Evolutionary conservation across 108 stramenopile species (phyloP).

Genomic region (Cylindrotheca fusiformis): DNA sequence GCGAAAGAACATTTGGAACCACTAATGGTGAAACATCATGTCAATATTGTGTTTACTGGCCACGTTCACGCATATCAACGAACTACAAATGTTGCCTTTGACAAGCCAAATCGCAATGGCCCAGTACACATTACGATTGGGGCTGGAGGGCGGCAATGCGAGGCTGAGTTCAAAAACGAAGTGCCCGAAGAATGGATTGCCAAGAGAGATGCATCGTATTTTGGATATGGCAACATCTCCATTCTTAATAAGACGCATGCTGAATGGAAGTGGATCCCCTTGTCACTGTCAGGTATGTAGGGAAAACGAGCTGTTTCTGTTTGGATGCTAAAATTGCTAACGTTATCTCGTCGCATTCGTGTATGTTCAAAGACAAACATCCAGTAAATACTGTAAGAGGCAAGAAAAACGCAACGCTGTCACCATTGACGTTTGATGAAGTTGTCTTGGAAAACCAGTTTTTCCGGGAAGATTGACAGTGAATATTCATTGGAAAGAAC

Average conservation of each 20-base stretch:
- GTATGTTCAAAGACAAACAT: background rate
- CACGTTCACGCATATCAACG: no score
- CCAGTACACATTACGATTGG: conserved; percentile 90
- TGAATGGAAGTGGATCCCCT: conserved; percentile 63
- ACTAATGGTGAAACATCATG: conserved; percentile 68
- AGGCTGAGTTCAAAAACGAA: conserved; percentile 60
- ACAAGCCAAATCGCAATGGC: conserved; percentile 37
- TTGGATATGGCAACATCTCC: conserved; percentile 82
- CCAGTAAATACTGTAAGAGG: background rate
- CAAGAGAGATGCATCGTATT: conserved; percentile 76
- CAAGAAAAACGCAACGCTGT: background rate
- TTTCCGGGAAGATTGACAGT: background rate
- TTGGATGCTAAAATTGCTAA: background rate
- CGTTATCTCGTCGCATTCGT: background rate
- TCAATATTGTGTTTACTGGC: no score
- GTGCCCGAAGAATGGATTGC: conserved; percentile 79
- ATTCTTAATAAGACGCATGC: conserved; percentile 73
- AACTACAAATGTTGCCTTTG: conserved; percentile 52
- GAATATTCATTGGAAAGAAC: background rate
- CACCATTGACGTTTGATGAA: conserved; percentile 7
- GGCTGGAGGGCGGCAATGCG: conserved; percentile 88
- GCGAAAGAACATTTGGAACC: conserved; percentile 78
- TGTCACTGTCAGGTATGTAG: background rate
- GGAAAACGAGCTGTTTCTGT: background rate
- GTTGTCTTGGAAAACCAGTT: conserved; percentile 24